phyloP scores from a whole-genome alignment of 2,329 filamentous ascomycete species.

The Claviceps fusiformis region DNA sequence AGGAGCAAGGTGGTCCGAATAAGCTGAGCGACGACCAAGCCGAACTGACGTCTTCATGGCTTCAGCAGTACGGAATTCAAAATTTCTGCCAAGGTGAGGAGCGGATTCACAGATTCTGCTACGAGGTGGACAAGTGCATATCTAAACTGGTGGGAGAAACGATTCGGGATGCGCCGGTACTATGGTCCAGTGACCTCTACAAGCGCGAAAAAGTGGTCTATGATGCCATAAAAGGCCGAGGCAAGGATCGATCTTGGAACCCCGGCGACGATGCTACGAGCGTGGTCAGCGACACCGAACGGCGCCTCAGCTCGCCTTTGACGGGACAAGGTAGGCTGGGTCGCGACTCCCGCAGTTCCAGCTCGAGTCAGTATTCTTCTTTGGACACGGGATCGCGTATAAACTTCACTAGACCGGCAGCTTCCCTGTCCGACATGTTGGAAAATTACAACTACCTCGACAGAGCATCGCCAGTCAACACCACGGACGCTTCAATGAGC shows the following conservation, averaged over 20 bases:
- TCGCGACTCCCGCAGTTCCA: constrained; percentile 45
- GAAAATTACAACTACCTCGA: constrained; percentile 62
- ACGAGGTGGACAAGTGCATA: constrained; percentile 78
- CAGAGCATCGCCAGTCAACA: constrained; percentile 51
- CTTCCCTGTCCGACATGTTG: constrained; percentile 48
- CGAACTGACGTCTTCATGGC: constrained; percentile 70
- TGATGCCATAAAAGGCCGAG: constrained; percentile 30
- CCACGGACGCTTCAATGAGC: constrained; percentile 54
- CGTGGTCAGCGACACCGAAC: constrained; percentile 40
- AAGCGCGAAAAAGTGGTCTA: constrained; percentile 57
- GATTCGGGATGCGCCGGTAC: constrained; percentile 68
- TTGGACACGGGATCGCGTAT: constrained; percentile 52
- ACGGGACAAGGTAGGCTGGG: constrained; percentile 38
- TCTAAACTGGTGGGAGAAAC: constrained; percentile 75
- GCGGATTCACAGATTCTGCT: constrained; percentile 82
- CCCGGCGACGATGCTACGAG: constrained; percentile 36
- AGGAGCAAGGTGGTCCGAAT: constrained; percentile 79
- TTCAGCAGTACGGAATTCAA: constrained; percentile 68
- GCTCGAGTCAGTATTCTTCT: constrained; percentile 56
- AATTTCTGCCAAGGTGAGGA: constrained; percentile 95
- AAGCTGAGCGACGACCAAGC: constrained; percentile 95
- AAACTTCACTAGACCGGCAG: constrained; percentile 41
- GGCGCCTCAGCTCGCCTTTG: constrained; percentile 29
- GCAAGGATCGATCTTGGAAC: constrained; percentile 32
- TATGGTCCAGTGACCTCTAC: constrained; percentile 88